phyloP scores from a whole-genome alignment of 2,329 filamentous ascomycete genomes.

The Trichoderma aggressivum region DNA sequence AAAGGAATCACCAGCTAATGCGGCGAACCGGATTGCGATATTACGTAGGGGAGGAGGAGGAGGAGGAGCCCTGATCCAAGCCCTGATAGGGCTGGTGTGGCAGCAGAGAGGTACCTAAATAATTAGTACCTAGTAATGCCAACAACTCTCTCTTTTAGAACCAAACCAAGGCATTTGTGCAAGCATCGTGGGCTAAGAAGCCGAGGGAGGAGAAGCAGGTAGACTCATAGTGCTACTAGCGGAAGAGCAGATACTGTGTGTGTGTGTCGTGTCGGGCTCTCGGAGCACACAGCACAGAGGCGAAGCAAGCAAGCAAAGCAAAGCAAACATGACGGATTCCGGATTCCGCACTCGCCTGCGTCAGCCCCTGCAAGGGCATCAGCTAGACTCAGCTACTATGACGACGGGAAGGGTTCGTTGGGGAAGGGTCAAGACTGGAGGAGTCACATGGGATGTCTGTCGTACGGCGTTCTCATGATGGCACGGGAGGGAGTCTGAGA shows the following conservation, averaged over 20 bases:
- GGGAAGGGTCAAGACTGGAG: neutral
- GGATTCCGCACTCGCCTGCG: neutral
- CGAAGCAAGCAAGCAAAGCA: neutral
- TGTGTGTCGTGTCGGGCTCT: conserved; percentile 5
- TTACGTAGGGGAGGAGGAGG: conserved; percentile 3
- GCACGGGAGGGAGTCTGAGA: neutral
- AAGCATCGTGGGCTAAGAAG: neutral
- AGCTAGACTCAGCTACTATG: conserved; percentile 12
- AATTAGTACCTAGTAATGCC: neutral
- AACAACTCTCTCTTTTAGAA: neutral
- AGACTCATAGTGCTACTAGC: neutral
- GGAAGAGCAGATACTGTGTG: neutral
- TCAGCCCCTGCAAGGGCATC: conserved; percentile 10
- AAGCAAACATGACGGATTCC: neutral
- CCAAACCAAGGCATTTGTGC: neutral
- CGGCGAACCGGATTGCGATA: conserved; percentile 3
- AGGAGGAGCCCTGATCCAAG: conserved; percentile 13
- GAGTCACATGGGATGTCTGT: conserved; percentile 11
- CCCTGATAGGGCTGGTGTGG: conserved; percentile 11
- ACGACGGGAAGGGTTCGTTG: neutral
- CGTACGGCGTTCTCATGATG: neutral
- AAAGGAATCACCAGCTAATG: neutral
- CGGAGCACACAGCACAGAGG: neutral
- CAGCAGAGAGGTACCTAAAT: neutral
- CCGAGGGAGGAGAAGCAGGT: neutral